These are phyloP conservation scores for Sporothrix variecibatus DNA, from an alignment of 2,329 filamentous ascomycete genomes.

Conservation along the genomic window DNA sequence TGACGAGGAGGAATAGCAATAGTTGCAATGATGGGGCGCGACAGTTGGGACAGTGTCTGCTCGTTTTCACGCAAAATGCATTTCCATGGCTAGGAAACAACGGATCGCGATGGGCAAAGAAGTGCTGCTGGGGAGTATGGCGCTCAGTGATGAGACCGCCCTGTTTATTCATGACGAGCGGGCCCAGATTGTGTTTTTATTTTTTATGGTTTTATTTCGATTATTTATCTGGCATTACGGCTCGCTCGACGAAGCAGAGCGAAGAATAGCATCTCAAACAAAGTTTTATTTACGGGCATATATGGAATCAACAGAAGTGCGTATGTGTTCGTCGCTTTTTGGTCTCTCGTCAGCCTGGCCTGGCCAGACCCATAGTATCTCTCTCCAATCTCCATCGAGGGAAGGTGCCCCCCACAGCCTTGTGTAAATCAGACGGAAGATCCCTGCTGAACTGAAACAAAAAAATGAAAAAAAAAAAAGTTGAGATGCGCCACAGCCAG, in stretches of 20 bases:
- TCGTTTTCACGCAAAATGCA: background rate
- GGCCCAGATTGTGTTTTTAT: background rate
- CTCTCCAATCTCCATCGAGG: no score
- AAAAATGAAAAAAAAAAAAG: no score
- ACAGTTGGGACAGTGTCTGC: background rate
- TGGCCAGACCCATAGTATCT: background rate
- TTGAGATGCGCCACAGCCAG: background rate
- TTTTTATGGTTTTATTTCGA: background rate
- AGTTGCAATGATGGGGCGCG: background rate
- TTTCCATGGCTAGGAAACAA: background rate
- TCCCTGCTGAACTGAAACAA: no score
- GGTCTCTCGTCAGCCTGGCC: background rate
- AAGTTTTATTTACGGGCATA: background rate
- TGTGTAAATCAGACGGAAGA: background rate
- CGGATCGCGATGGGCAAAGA: background rate
- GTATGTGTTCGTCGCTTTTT: background rate
- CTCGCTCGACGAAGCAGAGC: background rate
- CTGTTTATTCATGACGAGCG: background rate
- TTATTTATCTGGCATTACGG: background rate
- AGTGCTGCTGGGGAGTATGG: background rate
- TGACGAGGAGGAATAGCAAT: slow-evolving; percentile 36
- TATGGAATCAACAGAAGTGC: no score
- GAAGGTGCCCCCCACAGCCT: background rate
- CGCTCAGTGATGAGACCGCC: background rate
- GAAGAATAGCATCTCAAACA: no score